Evolutionary conservation across 345 rosid genomes (phyloP).

Genomic region (Hibiscus mutabilis): DNA sequence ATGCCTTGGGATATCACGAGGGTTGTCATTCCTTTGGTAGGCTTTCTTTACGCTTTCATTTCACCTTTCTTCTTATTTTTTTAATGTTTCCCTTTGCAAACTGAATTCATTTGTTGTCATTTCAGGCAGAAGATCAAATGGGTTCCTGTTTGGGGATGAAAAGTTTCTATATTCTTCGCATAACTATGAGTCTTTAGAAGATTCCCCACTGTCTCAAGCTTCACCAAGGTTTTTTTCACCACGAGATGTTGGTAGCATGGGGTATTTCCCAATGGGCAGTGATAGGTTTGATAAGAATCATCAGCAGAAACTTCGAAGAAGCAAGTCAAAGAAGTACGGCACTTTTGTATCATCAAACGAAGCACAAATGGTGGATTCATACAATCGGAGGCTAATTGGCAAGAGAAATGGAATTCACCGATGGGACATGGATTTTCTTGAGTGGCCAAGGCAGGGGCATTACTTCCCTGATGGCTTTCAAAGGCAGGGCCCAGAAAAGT

Average conservation of each 20-base stretch:
- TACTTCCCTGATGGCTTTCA: constrained; percentile 28
- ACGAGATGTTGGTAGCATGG: constrained; percentile 28
- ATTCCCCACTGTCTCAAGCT: constrained; percentile 42
- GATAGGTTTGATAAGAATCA: constrained; percentile 46
- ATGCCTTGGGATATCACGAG: constrained; percentile 47
- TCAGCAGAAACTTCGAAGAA: constrained; percentile 41
- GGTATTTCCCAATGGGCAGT: constrained; percentile 32
- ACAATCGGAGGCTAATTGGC: constrained; percentile 32
- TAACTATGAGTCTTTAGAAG: constrained; percentile 52
- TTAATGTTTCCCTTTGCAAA: not conserved
- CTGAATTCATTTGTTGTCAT: constrained; percentile 8
- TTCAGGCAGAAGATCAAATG: constrained; percentile 73
- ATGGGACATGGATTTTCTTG: constrained; percentile 44
- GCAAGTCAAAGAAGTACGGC: constrained; percentile 41
- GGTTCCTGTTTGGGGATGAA: constrained; percentile 65
- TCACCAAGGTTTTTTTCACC: constrained; percentile 51
- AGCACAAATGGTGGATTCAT: constrained; percentile 23
- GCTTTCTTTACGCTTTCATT: not conserved
- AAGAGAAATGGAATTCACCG: constrained; percentile 39
- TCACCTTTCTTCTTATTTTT: not conserved
- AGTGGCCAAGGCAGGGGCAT: constrained; percentile 42
- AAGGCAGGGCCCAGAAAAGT: constrained; percentile 32
- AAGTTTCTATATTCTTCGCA: constrained; percentile 37
- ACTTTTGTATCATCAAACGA: constrained; percentile 22
- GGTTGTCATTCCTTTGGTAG: constrained; percentile 32